Evolutionary conservation across 495 filamentous ascomycete species (phyloP).

Genomic region (Aspergillus carlsbadensis): DNA sequence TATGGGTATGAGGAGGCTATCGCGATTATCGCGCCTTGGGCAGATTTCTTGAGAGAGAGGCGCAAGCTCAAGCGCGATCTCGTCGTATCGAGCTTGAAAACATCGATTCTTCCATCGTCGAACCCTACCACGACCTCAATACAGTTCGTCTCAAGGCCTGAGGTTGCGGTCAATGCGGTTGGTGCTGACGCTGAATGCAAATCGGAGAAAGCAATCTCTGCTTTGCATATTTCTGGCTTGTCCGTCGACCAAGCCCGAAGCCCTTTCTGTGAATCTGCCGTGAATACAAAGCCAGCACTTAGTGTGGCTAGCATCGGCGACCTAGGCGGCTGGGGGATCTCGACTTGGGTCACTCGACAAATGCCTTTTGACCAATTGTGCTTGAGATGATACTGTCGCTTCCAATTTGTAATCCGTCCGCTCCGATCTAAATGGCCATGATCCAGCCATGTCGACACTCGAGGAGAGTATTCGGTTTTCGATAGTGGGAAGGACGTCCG

Average conservation of each 20-base stretch:
- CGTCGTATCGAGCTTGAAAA: slow-evolving; percentile 59
- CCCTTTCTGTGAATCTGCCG: slow-evolving; percentile 66
- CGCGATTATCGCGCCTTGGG: slow-evolving; percentile 67
- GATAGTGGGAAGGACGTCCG: slow-evolving; percentile 36
- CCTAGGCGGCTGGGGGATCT: slow-evolving; percentile 55
- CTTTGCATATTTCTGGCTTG: slow-evolving; percentile 41
- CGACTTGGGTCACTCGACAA: slow-evolving; percentile 76
- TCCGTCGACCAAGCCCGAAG: slow-evolving; percentile 78
- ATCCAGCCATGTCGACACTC: slow-evolving; percentile 80
- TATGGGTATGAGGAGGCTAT: slow-evolving; percentile 77
- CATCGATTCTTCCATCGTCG: slow-evolving; percentile 66
- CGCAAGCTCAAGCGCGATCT: slow-evolving; percentile 41
- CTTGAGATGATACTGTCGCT: slow-evolving; percentile 81
- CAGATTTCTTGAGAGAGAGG: slow-evolving; percentile 54
- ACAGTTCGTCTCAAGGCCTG: slow-evolving; percentile 26
- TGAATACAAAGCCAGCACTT: slow-evolving; percentile 72
- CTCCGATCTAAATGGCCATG: slow-evolving; percentile 57
- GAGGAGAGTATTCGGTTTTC: slow-evolving; percentile 65
- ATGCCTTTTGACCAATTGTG: slow-evolving; percentile 90
- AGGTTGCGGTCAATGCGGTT: slow-evolving; percentile 66
- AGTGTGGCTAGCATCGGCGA: slow-evolving; percentile 69
- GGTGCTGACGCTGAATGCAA: slow-evolving; percentile 40
- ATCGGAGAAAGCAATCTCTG: slow-evolving; percentile 23
- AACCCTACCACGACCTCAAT: slow-evolving; percentile 68
- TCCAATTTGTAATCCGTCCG: slow-evolving; percentile 69